Percentiles rank a stretch among this genome's conserved stretches.
These are phyloP conservation scores for Microstroma glucosiphilum DNA, from an alignment of 1,284 basidiomycete species.

Conservation along the genomic window DNA sequence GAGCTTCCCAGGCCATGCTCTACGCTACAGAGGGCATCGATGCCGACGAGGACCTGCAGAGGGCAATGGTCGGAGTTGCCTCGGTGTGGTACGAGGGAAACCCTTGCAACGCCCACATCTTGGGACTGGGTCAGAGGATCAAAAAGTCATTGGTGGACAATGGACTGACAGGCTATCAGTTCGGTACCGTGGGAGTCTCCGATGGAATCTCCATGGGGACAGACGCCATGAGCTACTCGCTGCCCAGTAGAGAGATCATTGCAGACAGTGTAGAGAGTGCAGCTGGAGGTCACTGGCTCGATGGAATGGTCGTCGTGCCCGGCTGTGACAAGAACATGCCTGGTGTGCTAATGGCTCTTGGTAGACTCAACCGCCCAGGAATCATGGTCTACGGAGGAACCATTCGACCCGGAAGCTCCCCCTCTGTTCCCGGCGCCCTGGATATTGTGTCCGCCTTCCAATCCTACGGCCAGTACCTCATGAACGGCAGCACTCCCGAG, in stretches of 20 bases:
- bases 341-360: conserved; percentile 49
- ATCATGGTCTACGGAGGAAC: conserved; percentile 51
- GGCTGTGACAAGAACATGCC: conserved; percentile 52
- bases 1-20: conserved; percentile 49
- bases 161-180: conserved; percentile 49
- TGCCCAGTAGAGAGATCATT: conserved; percentile 47
- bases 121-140: conserved; percentile 42
- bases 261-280: conserved; percentile 48
- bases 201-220: conserved; percentile 51
- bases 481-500: conserved; percentile 37
- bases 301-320: conserved; percentile 45
- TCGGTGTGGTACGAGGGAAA: conserved; percentile 50
- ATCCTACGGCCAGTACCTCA: conserved; percentile 48
- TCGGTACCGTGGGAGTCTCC: conserved; percentile 48
- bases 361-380: conserved; percentile 47
- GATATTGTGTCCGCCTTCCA: conserved; percentile 50
- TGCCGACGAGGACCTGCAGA: conserved; percentile 41
- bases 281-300: conserved; percentile 49
- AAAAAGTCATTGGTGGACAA: conserved; percentile 38
- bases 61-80: conserved; percentile 49
- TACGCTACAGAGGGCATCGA: conserved; percentile 48
- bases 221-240: conserved; percentile 47
- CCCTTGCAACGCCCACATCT: conserved; percentile 49
- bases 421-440: conserved; percentile 31
- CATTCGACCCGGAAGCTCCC: conserved; percentile 45